Evolutionary conservation across 495 filamentous ascomycete species (phyloP).

Genomic region (Penicillium tannophilum): DNA sequence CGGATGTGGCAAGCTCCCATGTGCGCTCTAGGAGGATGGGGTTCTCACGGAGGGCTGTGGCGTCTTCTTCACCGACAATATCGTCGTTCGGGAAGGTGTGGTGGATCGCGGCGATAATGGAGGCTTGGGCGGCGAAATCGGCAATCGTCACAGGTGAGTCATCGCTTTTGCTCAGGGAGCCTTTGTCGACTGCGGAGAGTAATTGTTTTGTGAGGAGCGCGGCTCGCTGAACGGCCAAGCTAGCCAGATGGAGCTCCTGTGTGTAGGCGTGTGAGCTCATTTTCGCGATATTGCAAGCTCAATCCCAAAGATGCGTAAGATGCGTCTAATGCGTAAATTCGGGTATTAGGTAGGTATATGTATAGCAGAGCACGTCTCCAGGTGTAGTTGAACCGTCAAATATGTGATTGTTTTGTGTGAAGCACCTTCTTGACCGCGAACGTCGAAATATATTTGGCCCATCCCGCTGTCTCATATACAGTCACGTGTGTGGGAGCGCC

Average conservation of each 20-base stretch:
- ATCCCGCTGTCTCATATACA: neutral
- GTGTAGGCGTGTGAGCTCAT: constrained; percentile 35
- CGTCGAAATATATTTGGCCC: neutral
- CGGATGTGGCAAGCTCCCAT: constrained; percentile 48
- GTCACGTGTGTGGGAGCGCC: neutral
- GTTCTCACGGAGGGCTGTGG: constrained; percentile 53
- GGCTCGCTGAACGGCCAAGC: constrained; percentile 56
- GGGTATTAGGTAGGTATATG: neutral
- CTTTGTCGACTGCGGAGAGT: constrained; percentile 49
- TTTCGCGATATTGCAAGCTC: neutral
- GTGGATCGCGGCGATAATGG: constrained; percentile 59
- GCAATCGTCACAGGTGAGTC: constrained; percentile 65
- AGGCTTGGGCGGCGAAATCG: constrained; percentile 67
- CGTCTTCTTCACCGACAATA: constrained; percentile 65
- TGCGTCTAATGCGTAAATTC: neutral
- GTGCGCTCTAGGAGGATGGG: constrained; percentile 53
- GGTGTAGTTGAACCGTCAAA: neutral
- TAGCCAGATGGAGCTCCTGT: constrained; percentile 52
- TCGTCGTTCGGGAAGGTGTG: constrained; percentile 56
- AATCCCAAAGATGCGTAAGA: neutral
- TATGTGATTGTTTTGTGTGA: neutral
- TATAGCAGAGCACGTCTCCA: neutral
- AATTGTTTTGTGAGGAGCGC: constrained; percentile 55
- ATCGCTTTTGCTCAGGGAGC: constrained; percentile 58
- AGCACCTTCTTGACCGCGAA: neutral